Evolutionary conservation across 139 green algal genomes (phyloP), one percentile per base, ranked within the genome.

Genomic region (Bryopsis sp.): DNA sequence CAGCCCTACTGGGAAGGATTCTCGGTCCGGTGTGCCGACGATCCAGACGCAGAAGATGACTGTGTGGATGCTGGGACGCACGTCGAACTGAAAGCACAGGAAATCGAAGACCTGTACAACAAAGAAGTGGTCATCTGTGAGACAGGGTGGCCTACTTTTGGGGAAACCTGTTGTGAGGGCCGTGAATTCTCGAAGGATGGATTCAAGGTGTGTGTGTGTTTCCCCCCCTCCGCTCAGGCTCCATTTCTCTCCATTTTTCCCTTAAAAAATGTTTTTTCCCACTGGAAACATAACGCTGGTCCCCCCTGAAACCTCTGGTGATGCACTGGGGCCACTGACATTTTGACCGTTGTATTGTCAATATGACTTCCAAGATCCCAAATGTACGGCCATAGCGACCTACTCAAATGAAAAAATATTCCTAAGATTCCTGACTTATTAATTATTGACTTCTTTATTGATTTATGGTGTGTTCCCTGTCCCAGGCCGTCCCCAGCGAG

Each of bases 1-100:
- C 54, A 63, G 26, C 54, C 54, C 11, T 67, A 67, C 59, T 67
- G 59, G 59, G 50, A 61, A 61, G 50, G 50, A 32, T 61, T 61
- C 50, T 61, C 31, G 31, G 50, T 26, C 8, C 6, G 33, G 24
- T 61, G 50, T 32, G 24, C 31, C 58, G 39, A 6, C 26, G 58
- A 7, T 24, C 24, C 28, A 65, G 31, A 43, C 32, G 31, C 31
- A 15, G 5, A 39, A n/a, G n/a, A n/a, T n/a, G n/a, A n/a, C n/a
- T n/a, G n/a, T n/a, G n/a, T n/a, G n/a, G n/a, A n/a, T n/a, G n/a
- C 37, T 47, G 62, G 62, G 7, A 5, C 48, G 37, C 54, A 69
- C 62, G 43, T 69, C 37, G 35, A 69, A 11, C 6, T 11, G 8
- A 69, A 69, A n/a, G 62, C 62, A 15, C 4, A 34, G 22, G 62